Percentiles rank a stretch among this genome's conserved stretches.
Evolutionary conservation across 2,329 filamentous ascomycete genomes (phyloP).

Genomic region (Alternaria burnsii): DNA sequence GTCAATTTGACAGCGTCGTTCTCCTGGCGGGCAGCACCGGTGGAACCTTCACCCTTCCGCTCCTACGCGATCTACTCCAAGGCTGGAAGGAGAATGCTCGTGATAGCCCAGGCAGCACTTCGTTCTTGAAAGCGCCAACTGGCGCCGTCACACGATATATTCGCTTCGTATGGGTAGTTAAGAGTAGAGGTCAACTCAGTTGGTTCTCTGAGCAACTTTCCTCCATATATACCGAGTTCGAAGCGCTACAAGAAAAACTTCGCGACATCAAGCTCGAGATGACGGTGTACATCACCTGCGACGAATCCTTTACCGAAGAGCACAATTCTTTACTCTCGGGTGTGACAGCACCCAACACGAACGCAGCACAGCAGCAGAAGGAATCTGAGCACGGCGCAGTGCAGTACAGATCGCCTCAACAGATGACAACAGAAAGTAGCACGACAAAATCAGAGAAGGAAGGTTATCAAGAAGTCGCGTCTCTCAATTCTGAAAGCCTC

Average conservation of each 20-base stretch:
- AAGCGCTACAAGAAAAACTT: conserved; percentile 47
- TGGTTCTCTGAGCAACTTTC: conserved; percentile 64
- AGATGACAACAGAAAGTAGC: conserved; percentile 20
- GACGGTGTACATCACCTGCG: conserved; percentile 64
- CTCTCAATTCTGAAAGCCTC: conserved; percentile 10
- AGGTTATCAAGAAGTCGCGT: conserved; percentile 35
- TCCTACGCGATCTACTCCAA: conserved; percentile 65
- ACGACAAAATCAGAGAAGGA: conserved; percentile 20
- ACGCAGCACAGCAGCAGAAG: not conserved
- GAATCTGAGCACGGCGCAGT: conserved; percentile 25
- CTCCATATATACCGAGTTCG: conserved; percentile 54
- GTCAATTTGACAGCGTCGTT: conserved; percentile 68
- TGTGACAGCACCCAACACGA: conserved; percentile 30
- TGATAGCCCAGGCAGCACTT: conserved; percentile 5
- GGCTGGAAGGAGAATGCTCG: conserved; percentile 51
- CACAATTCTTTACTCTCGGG: conserved; percentile 43
- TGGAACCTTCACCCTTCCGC: conserved; percentile 65
- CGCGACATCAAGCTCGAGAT: conserved; percentile 59
- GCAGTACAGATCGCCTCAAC: conserved; percentile 26
- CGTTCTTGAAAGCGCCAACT: conserved; percentile 28
- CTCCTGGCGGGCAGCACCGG: conserved; percentile 69
- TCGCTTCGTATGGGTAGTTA: conserved; percentile 68
- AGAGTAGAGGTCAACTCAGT: conserved; percentile 59
- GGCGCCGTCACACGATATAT: conserved; percentile 59
- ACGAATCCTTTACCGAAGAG: conserved; percentile 57